Evolutionary conservation across 345 rosid genomes (phyloP).

Genomic region (Syzygium oleosum): DNA sequence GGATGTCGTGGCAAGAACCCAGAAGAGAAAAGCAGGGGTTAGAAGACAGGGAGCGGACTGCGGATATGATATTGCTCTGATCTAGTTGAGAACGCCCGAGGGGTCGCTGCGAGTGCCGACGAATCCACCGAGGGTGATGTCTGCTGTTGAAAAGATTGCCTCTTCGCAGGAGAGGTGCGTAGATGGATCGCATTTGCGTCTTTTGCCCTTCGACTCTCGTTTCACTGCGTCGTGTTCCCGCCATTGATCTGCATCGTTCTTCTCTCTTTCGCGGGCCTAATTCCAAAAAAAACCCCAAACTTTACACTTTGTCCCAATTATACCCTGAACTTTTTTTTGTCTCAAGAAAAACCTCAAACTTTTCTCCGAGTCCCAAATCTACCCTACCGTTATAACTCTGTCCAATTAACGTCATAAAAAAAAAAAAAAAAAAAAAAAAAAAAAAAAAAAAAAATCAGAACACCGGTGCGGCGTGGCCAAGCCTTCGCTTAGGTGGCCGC

Average conservation of each 20-base stretch:
- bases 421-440: too few species aligned
- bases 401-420: too few species aligned
- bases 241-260: not conserved
- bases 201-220: not conserved
- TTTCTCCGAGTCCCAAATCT: too few species aligned
- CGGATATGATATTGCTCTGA: not conserved
- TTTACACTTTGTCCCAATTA: too few species aligned
- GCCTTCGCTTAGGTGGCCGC: too few species aligned
- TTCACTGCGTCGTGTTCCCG: not conserved
- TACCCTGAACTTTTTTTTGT: too few species aligned
- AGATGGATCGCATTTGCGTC: not conserved
- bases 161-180: not conserved
- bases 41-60: not conserved
- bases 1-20: slow-evolving; percentile 32
- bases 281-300: too few species aligned
- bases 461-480: too few species aligned
- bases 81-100: not conserved
- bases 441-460: too few species aligned
- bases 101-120: not conserved
- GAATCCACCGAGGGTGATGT: not conserved
- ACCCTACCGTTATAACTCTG: too few species aligned
- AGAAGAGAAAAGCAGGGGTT: slow-evolving; percentile 32
- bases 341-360: too few species aligned
- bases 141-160: not conserved
- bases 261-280: not conserved